Base-by-base conservation (phyloP, 768 basidiomycete genomes). In the Pleurotus djamor region DNA sequence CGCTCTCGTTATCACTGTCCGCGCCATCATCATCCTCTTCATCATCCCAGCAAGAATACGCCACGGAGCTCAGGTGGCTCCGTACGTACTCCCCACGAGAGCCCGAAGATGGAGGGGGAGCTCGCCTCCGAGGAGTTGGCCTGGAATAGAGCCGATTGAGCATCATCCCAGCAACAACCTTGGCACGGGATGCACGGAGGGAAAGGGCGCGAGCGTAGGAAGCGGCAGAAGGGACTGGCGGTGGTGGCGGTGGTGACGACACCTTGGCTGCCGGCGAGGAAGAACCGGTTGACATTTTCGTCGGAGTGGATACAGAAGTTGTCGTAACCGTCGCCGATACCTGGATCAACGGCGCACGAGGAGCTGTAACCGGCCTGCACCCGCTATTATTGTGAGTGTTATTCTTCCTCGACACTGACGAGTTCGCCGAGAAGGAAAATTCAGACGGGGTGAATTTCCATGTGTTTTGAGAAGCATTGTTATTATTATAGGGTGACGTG, bases 131-230 rank as follows among this genome's bases (percentile, higher is more conserved):
- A 12, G 45, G 45, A 17, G 45, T 7, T 7, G 45, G 7, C 10
- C 17, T 12, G 7, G 45, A 47, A 16, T 35, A 52, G 10, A 36
- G 8, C 14, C 54, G 54, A n/a, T 55, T 37, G 16, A 55, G 54
- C n/a, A 55, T 38, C 54, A 55, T 55, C 5, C 54, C 54, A 7
- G 54, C 54, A 14, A 55, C 38, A 7, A 55, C 38, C 21, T 44
- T 38, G 4, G 54, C 16, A 28, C 54, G 54, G 8, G 54, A 55
- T 17, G 37, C 21, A 4, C 41, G 54, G 2, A 55, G 54, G 8
- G 54, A n/a, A 3, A 12, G 54, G 14, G 54, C 54, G 9, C 41
- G 36, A 2, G 37, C 37, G 52, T 21, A 41, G 4, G 38, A 41
- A 17, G 52, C 12, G 8, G 38, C 38, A 43, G 49, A 33, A 48